Evolutionary conservation across 208 protist genomes (phyloP), one percentile per base, ranked within the genome.

Genomic region (Leishmania tarentolae): DNA sequence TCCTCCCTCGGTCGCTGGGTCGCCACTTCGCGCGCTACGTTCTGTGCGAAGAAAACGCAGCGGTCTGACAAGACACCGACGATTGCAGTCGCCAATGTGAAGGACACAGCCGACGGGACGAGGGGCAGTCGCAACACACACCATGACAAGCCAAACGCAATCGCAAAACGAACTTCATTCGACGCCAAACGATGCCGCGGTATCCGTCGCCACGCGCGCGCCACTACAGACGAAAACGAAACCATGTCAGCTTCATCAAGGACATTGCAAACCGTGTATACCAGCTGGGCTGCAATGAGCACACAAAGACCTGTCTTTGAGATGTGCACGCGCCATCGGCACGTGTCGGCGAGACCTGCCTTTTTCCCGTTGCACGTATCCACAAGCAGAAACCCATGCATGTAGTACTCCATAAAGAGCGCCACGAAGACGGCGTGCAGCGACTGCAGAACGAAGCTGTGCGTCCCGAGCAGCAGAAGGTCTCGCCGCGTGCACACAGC

Each of bases 351-450:
- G n/a, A 17, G 40, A 19, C 24, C 50, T 44, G 8, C 6, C 31
- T 3, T 35, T 3, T 24, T 19, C 5, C 9, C 53, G 0, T n/a
- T 57, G 74, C 37, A 24, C n/a, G 28, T 63, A 4, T 80, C 70
- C n/a, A 76, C 66, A 31, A 86, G 63, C 28, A 86, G 66, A 17
- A 70, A 82, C 4, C 61, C 57, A 37, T 82, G 77, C 2, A 82
- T 15, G 78, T 82, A 86, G 66, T 80, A 86, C 63, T 86, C 82
- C 4, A 70, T 61, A 35, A 77, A 86, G n/a, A 86, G 50, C 15
- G 82, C 37, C 9, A 8, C 59, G 42, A 86, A 82, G 24, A 82
- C 17, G 8, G 52, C 40, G 19, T 46, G 28, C 35, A 86, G 53
- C 9, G 65, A 21, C 24, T 75, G 73, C 19, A 82, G 66, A 13